Evolutionary conservation across 1,284 basidiomycete genomes (phyloP), one percentile per base, ranked within the genome.

Genomic region (Cryptococcus floricola): DNA sequence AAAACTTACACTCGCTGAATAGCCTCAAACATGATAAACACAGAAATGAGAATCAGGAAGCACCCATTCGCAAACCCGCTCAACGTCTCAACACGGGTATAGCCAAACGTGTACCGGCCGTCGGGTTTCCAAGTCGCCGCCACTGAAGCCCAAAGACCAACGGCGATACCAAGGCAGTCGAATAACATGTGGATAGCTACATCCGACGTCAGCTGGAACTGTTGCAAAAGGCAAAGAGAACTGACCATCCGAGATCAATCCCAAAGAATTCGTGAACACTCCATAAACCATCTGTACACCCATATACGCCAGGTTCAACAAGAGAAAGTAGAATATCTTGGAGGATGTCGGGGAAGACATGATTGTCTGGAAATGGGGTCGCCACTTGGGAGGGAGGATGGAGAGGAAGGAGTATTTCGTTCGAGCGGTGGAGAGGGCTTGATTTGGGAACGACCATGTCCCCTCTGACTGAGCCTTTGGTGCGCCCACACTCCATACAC

Each of bases 111-210:
- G 76, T 95, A 98, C 23, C 85, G 82, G 63, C 89, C 87, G 77
- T 98, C 94, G 1, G 91, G 90, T 45, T 90, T 87, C 96, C 96
- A 98, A 5, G 89, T 93, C 1, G 94, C 91, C 87, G 98, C 98
- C 12, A 99, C 91, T 27, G 91, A 94, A 2, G 96, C 96, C 60
- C 97, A 87, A 1, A 99, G 81, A 2, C 96, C 96, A 64, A 99
- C 91, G 0, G 86, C 95, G 55, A 98, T 92, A 2, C 95, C 95
- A 80, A 97, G 87, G 70, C 96, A 98, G 78, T 99, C 96, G 68
- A 99, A 99, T 25, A 94, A 91, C 96, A 98, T 98, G 73, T 99
- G 96, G 50, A 99, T 98, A 13, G 96, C 95, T 96, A 63, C 2
- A 5, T 46, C 50, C 38, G 2, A 3, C 27, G 42, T 63, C 50